Conservation (phyloP, 805 yeast species). For the Candida michaelii region DNA sequence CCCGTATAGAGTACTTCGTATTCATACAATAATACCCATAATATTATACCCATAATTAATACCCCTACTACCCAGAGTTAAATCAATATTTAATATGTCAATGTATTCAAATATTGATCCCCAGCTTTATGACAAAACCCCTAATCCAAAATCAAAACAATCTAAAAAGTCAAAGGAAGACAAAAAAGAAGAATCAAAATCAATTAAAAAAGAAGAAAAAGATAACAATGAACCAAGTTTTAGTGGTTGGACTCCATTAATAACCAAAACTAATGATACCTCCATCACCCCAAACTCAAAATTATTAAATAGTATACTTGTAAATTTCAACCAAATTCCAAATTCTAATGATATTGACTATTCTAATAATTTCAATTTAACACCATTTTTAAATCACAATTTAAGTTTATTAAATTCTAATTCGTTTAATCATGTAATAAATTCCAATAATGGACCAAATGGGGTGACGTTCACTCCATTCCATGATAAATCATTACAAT, state of each 20-base stretch:
- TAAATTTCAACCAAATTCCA: slow-evolving; percentile 18
- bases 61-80: too few species aligned
- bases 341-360: slow-evolving; percentile 23
- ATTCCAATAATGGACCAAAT: neutral
- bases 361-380: slow-evolving; percentile 37
- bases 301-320: slow-evolving; percentile 18
- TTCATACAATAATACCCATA: neutral
- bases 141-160: slow-evolving; percentile 2
- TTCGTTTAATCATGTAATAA: slow-evolving; percentile 9
- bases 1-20: neutral
- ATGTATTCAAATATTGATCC: slow-evolving; percentile 29
- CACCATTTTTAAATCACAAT: slow-evolving; percentile 42
- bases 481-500: slow-evolving; percentile 41
- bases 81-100: neutral
- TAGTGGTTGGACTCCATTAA: slow-evolving; percentile 46
- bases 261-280: slow-evolving; percentile 39
- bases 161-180: slow-evolving; percentile 9
- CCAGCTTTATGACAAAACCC: slow-evolving; percentile 24
- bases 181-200: neutral
- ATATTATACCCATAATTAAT: too few species aligned
- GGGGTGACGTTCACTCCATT: slow-evolving; percentile 34
- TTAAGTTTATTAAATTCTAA: slow-evolving; percentile 16
- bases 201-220: slow-evolving; percentile 13
- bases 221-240: slow-evolving; percentile 11
- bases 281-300: slow-evolving; percentile 39